Base-by-base conservation (phyloP, 2,329 filamentous ascomycete genomes). In the Aspergillus japonicus region DNA sequence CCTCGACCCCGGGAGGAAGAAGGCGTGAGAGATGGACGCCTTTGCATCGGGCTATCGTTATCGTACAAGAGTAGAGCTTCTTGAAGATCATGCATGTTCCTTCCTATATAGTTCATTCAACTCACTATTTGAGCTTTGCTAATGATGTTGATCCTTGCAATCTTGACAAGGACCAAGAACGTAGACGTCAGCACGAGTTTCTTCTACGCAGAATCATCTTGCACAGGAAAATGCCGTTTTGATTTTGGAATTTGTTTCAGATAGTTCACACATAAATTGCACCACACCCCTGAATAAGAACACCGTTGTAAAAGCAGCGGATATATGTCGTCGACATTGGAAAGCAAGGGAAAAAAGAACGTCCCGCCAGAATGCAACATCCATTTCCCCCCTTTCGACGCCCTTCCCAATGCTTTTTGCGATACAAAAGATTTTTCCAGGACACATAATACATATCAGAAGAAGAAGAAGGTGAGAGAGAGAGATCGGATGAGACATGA, bases 1-100 rank as follows among this genome's bases (percentile, higher is more conserved):
- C 0, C 68, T 86, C 54, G 78, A 74, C 48, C 69, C 68, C 5
- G 68, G 63, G 6, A 64, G 66, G 31, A 69, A 71, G 65, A 69
- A 60, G 39, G 62, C 29, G 19, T 62, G 58, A 62, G 33, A 12
- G 33, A 35, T 12, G 33, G 12, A 12, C 14, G 12, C 2, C 33
- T 35, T 10, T 35, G 12, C 5, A 16, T 5, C 23, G 8, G 35
- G 21, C 19, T 44, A 16, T n/a, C 3, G 39, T 16, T 10, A 19
- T 16, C 7, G 5, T 1, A 44, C 39, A 44, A 44, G 39, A 19
- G 14, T 44, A 44, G 39, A 44, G 16, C 16, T 44, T 44, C 39
- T 44, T 1, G 14, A 6, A 44, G 39, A 29, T 29, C 7, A 29
- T 29, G 26, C 26, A 23, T 23, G 23, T 23, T 29, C 7, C 7